A percentile compares a stretch with the other conserved stretches of the same genome.
phyloP scores from a whole-genome alignment of 2,329 filamentous ascomycete species.

The Fusarium poae region DNA sequence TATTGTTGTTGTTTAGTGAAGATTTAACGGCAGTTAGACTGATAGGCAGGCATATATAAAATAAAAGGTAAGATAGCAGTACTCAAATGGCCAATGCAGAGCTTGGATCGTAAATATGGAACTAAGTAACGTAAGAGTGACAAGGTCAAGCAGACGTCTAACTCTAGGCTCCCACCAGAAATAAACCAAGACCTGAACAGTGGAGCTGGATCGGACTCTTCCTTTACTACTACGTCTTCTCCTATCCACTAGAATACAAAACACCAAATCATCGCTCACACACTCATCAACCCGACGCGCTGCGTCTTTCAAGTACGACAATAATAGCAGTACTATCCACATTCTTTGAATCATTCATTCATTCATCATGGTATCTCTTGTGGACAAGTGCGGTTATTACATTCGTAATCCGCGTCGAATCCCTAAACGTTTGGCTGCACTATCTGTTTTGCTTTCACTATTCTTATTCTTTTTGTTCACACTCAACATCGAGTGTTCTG shows the following conservation, averaged over 20 bases:
- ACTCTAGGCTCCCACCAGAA: neutral
- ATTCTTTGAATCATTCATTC: neutral
- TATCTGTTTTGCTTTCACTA: conserved; percentile 12
- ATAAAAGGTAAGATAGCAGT: neutral
- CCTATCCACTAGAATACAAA: neutral
- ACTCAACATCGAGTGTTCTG: conserved; percentile 6
- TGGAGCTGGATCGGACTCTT: neutral
- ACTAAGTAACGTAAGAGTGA: neutral
- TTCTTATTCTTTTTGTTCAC: neutral
- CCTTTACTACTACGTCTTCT: neutral
- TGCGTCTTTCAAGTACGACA: neutral
- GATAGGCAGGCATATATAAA: neutral
- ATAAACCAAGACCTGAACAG: neutral
- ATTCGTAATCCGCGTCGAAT: conserved; percentile 12
- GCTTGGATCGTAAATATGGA: neutral
- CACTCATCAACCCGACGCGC: neutral
- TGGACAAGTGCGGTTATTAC: neutral
- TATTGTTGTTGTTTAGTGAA: too few species aligned
- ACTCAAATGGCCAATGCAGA: neutral
- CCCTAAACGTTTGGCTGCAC: neutral
- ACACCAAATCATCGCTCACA: neutral
- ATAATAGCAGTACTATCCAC: neutral
- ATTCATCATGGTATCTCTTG: neutral
- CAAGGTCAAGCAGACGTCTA: neutral
- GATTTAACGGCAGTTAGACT: too few species aligned